Conservation (phyloP, 805 yeast genomes). For the Scheffersomyces stipitis region DNA sequence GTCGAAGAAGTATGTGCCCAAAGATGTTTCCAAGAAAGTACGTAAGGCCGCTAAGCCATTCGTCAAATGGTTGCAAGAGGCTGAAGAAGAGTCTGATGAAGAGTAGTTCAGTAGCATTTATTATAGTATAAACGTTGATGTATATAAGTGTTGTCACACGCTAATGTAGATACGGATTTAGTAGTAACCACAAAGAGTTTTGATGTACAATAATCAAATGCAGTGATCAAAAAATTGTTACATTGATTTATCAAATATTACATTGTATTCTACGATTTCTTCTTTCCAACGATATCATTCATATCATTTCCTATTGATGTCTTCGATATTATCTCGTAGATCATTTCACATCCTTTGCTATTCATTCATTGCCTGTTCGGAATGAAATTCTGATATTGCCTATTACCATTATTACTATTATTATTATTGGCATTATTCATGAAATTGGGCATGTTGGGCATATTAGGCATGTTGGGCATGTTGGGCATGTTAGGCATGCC, state of each 20-base stretch:
- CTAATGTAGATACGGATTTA: too few relatives aligned
- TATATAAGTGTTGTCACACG: too few relatives aligned
- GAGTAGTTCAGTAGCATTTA: too few relatives aligned
- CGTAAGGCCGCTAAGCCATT: conserved; percentile 96
- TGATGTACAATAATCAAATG: too few relatives aligned
- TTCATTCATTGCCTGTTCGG: background rate
- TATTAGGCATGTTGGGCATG: conserved; percentile 12
- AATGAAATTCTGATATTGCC: background rate
- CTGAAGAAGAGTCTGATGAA: conserved; percentile 78
- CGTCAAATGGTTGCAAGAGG: conserved; percentile 90
- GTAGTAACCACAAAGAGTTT: too few relatives aligned
- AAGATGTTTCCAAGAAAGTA: conserved; percentile 88
- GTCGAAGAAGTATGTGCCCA: conserved; percentile 90
- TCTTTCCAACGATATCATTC: too few relatives aligned
- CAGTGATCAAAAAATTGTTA: too few relatives aligned
- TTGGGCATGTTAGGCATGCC: conserved; percentile 23
- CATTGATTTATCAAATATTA: too few relatives aligned
- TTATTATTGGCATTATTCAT: conserved; percentile 10
- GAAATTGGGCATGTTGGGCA: conserved; percentile 28
- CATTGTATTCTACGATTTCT: too few relatives aligned
- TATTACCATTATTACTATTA: conserved; percentile 1
- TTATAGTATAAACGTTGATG: too few relatives aligned
- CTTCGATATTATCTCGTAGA: background rate
- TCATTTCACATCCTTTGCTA: background rate
- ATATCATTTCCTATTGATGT: background rate